These are phyloP conservation scores for Magnolia changhungtana DNA, from an alignment of 164 flowering plant genomes.

Conservation along the genomic window DNA sequence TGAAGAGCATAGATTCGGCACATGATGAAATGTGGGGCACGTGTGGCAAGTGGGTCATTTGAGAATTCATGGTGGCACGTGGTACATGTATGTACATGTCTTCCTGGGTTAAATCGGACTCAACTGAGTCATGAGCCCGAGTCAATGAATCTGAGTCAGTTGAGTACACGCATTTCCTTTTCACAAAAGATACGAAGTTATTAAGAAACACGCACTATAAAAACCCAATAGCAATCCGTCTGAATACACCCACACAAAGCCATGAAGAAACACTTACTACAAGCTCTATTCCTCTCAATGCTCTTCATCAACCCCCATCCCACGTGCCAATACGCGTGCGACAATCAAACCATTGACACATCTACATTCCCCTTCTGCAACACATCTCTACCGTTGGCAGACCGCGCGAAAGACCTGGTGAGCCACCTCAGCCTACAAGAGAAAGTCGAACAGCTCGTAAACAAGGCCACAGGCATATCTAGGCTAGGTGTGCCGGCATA, in stretches of 20 bases:
- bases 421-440: conserved; percentile 46
- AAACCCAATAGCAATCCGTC: too few relatives aligned
- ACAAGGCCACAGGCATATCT: conserved; percentile 36
- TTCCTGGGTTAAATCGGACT: too few relatives aligned
- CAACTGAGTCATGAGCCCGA: too few relatives aligned
- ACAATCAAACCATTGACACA: conserved; percentile 15
- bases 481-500: conserved; percentile 46
- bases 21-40: too few relatives aligned
- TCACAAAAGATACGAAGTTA: too few relatives aligned
- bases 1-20: too few relatives aligned
- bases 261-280: conserved; percentile 12
- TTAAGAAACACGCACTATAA: too few relatives aligned
- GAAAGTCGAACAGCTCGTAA: conserved; percentile 47
- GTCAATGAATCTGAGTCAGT: too few relatives aligned
- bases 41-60: too few relatives aligned
- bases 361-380: conserved; percentile 39
- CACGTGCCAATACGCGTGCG: conserved; percentile 35
- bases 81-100: too few relatives aligned
- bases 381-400: conserved; percentile 28
- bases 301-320: conserved; percentile 16
- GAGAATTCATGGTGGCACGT: too few relatives aligned
- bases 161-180: too few relatives aligned
- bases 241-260: neutral
- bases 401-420: conserved; percentile 47
- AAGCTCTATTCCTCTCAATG: conserved; percentile 11